Conservation (phyloP, 345 rosid species). For the Eucalyptus erythrocorys region DNA sequence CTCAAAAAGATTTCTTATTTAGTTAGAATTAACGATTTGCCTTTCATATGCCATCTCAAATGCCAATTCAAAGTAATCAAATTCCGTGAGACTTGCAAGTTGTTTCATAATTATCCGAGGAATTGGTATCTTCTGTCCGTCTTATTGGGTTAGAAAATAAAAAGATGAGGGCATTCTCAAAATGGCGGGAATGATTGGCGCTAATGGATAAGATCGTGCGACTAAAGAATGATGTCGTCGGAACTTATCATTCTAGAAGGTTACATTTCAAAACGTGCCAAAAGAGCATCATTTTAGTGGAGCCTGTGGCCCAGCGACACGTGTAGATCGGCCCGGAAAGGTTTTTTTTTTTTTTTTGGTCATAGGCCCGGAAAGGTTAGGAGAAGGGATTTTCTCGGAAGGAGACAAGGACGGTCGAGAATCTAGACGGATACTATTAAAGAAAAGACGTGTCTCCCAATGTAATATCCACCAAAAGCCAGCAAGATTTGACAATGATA, state of each 20-base stretch:
- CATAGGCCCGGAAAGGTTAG: background rate
- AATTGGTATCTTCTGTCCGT: background rate
- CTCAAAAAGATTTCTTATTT: rapidly evolving
- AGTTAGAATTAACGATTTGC: no score
- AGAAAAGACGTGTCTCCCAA: background rate
- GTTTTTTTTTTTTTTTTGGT: no score
- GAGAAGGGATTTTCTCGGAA: background rate
- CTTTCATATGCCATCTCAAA: rapidly evolving
- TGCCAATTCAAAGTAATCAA: no score
- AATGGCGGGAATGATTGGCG: background rate
- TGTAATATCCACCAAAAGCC: background rate
- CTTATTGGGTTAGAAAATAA: background rate
- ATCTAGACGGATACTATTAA: background rate
- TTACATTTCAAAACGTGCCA: background rate
- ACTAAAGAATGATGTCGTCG: background rate
- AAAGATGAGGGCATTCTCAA: background rate
- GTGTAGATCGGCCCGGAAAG: background rate
- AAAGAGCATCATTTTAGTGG: background rate
- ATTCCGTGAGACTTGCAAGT: no score
- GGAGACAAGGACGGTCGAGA: background rate
- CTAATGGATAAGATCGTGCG: background rate
- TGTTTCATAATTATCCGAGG: background rate
- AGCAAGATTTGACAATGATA: background rate
- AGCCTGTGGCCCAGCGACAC: background rate
- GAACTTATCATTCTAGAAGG: background rate